phyloP scores from a whole-genome alignment of 2,329 filamentous ascomycete genomes.

The Cladosporium sphaerospermum region DNA sequence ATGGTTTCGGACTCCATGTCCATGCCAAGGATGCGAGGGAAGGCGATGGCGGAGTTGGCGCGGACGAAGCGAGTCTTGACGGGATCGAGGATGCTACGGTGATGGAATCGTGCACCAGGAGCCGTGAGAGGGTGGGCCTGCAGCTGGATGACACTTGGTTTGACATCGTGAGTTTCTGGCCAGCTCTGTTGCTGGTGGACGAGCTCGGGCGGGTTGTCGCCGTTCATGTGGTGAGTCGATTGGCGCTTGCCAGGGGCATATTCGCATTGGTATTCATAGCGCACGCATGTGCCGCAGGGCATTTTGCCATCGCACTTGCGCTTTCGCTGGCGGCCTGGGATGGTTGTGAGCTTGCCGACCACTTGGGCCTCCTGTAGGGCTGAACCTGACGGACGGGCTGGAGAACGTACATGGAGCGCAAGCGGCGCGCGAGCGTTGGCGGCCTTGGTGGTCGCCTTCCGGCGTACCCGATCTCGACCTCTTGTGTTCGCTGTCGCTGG shows the following conservation, averaged over 20 bases:
- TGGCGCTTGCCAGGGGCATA: conserved; percentile 25
- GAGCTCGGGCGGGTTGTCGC: conserved; percentile 21
- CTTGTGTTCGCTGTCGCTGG: conserved; percentile 6
- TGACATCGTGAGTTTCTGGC: conserved; percentile 19
- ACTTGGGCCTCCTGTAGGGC: not conserved
- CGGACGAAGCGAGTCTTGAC: conserved; percentile 31
- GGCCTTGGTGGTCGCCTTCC: conserved; percentile 19
- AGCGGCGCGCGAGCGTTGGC: conserved; percentile 29
- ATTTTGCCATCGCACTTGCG: conserved; percentile 27
- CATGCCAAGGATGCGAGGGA: conserved; percentile 48
- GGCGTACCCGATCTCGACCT: conserved; percentile 9
- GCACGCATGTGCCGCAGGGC: conserved; percentile 30
- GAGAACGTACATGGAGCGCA: conserved; percentile 30
- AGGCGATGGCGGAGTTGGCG: conserved; percentile 44
- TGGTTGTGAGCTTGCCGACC: not conserved
- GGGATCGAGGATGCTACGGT: conserved; percentile 31
- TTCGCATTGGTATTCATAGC: conserved; percentile 32
- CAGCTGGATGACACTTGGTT: conserved; percentile 22
- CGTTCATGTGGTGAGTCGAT: conserved; percentile 20
- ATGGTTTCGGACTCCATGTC: conserved; percentile 49
- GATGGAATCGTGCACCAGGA: conserved; percentile 30
- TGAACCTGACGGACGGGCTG: conserved; percentile 8
- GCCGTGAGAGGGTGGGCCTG: conserved; percentile 30
- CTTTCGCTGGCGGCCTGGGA: conserved; percentile 10
- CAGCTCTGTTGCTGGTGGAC: conserved; percentile 17